Conservation (phyloP, 2,329 filamentous ascomycete species). For the Clarireedia paspali region DNA sequence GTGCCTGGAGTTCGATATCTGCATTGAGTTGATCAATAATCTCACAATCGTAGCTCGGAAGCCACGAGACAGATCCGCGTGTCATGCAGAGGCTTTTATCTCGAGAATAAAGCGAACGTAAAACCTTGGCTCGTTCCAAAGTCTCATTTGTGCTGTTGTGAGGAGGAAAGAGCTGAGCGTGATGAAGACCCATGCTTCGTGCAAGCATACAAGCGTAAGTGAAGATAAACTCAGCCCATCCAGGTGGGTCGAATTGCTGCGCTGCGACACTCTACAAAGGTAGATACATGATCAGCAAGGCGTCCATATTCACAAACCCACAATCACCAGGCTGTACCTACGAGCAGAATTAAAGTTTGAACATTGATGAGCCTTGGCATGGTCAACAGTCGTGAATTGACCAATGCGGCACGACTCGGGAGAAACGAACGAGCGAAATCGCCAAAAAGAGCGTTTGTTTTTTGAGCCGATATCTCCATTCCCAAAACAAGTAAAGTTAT, state of each 20-base stretch:
- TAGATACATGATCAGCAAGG: neutral
- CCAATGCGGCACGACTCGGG: slow-evolving; percentile 8
- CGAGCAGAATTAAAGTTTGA: slow-evolving; percentile 7
- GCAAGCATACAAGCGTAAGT: slow-evolving; percentile 8
- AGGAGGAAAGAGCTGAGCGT: slow-evolving; percentile 4
- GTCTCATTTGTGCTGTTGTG: neutral
- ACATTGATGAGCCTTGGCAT: slow-evolving; percentile 9
- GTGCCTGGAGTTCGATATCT: neutral
- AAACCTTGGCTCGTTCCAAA: slow-evolving; percentile 6
- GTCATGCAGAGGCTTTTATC: slow-evolving; percentile 9
- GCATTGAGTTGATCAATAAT: neutral
- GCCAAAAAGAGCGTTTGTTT: neutral
- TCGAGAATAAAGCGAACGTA: slow-evolving; percentile 1
- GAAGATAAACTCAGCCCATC: slow-evolving; percentile 7
- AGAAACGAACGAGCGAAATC: slow-evolving; percentile 8
- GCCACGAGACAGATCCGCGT: slow-evolving; percentile 7
- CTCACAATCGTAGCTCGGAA: slow-evolving; percentile 3
- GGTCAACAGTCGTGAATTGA: slow-evolving; percentile 7
- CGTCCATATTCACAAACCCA: neutral
- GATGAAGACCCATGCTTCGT: slow-evolving; percentile 4
- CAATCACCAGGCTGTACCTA: neutral
- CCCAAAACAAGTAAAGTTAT: slow-evolving; percentile 7
- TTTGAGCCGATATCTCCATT: slow-evolving; percentile 7
- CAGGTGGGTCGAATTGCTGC: slow-evolving; percentile 8
- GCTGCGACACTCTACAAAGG: slow-evolving; percentile 3